Conservation (phyloP, 2,329 filamentous ascomycete genomes). For the Arthroderma sp. region DNA sequence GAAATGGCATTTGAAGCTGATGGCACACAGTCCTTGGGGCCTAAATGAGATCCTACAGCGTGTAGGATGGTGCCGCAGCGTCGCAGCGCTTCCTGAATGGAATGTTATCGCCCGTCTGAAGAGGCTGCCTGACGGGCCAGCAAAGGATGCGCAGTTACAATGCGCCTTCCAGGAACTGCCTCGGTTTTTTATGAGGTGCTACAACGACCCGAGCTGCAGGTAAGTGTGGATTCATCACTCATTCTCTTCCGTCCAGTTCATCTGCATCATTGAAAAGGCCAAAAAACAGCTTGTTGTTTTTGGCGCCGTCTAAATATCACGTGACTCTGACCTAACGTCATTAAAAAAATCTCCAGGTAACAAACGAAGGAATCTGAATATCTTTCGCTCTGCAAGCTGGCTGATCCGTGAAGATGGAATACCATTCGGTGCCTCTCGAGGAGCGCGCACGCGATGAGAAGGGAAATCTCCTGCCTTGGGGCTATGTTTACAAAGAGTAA, state of each 20-base stretch:
- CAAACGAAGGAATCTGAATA: no score
- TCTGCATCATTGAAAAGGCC: no score
- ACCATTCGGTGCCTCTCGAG: slow-evolving; percentile 50
- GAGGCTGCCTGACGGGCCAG: not conserved
- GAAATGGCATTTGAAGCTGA: slow-evolving; percentile 4
- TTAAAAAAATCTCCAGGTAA: no score
- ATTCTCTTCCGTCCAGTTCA: no score
- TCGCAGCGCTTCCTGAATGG: slow-evolving; percentile 1
- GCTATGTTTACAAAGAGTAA: slow-evolving; percentile 49
- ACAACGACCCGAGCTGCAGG: slow-evolving; percentile 2
- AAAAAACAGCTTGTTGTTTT: no score
- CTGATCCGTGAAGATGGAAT: slow-evolving; percentile 38
- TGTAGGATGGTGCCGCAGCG: slow-evolving; percentile 6
- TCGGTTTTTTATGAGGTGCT: not conserved
- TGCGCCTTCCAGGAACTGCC: slow-evolving; percentile 1
- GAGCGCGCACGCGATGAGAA: slow-evolving; percentile 48
- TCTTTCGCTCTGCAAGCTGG: no score
- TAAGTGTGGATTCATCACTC: not conserved
- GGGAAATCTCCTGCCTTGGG: slow-evolving; percentile 50
- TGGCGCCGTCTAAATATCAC: no score
- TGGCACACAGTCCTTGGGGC: not conserved
- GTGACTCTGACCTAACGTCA: no score
- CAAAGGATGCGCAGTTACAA: not conserved
- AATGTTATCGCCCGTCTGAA: not conserved
- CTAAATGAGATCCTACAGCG: slow-evolving; percentile 5